Base-by-base conservation (phyloP, 2,329 filamentous ascomycete species). In the Hypoxylon sp. region DNA sequence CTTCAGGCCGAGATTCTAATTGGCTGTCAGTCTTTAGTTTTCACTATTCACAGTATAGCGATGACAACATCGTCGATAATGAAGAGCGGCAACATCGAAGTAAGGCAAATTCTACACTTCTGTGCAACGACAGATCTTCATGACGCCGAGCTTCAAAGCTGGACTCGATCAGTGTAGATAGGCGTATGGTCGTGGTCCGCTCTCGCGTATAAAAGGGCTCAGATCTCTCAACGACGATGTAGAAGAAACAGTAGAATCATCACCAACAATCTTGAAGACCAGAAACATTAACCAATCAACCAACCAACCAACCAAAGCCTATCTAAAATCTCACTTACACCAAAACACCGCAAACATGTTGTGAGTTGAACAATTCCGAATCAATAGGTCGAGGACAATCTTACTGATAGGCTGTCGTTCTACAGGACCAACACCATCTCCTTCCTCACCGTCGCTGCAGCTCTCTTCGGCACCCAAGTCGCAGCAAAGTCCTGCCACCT, bases 401-500 rank as follows among this genome's bases (percentile, higher is more conserved):
- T 33, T 13, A 27, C 40, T 57, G 22, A 57, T 31, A 7, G 35
- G 42, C 6, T 22, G 25, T 13, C 6, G 2, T 4, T 53, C 17
- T 17, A 14, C 30, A 54, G 59, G 25, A 30, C 33, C 46, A 57
- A 57, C 53, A 11, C 44, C 25, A 46, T 64, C 61, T 58, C 61
- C 42, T n/a, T 58, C 46, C 6, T 58, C 44, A 22, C 44, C 27
- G 6, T 64, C n/a, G 35, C 53, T 35, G 13, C 55, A 31, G 46
- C 61, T 13, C 13, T 64, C 51, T 49, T 64, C 53, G 22, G 53
- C 46, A 44, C 33, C 46, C 53, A 64, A 51, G 53, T 17, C 49
- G 7, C 57, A 31, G 61, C 33, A 11, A 30, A 27, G 14, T 49
- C 37, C 31, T 61, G 59, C 59, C 59, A 61, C 25, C 59, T 61